Base-by-base conservation (phyloP, 371 early-diverging fungal genomes). In the Saksenaea oblongispora region DNA sequence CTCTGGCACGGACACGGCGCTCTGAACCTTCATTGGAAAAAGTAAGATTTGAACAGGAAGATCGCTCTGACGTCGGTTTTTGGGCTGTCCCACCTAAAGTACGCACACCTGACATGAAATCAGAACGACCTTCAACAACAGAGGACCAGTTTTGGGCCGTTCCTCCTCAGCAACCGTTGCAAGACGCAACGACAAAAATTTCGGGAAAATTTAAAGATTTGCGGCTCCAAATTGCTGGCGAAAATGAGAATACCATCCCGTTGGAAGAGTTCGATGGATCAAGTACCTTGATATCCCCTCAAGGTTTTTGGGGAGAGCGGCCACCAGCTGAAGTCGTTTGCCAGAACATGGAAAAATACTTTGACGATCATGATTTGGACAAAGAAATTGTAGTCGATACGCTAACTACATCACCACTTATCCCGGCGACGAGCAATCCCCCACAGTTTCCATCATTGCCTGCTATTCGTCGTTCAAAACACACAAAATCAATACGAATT, bases 311-410 rank as follows among this genome's bases (percentile, higher is more conserved):
- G 89, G 85, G 86, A 4, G 90, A 87, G 56, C 84, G 94, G 4
- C 94, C 94, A 8, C 90, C 90, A 0, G 75, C 90, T 9, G 90
- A 92, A 51, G 82, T 87, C 15, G 87, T 93, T 36, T 82, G 84
- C 26, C 86, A 90, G 14, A 34, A 91, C 62, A 75, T 93, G 55
- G 91, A 89, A 35, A 71, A 78, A 54, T 93, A 87, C 61, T 85
- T 93, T 59, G 91, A 91, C 26, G 86, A 79, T 15, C 90, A 91
- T 60, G 92, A 91, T 63, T 62, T 92, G 53, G 93, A 92, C 64
- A 81, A 86, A 59, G 90, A 88, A 11, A 84, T 89, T 44, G 74
- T 87, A 18, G 85, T 86, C 35, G 69, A 67, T 24, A 66, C 51
- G 24, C 5, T 47, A 22, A n/a, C 51, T 0, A 22, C 73, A 18